phyloP scores from a whole-genome alignment of 768 basidiomycete genomes.

The Termitomyces sp. region DNA sequence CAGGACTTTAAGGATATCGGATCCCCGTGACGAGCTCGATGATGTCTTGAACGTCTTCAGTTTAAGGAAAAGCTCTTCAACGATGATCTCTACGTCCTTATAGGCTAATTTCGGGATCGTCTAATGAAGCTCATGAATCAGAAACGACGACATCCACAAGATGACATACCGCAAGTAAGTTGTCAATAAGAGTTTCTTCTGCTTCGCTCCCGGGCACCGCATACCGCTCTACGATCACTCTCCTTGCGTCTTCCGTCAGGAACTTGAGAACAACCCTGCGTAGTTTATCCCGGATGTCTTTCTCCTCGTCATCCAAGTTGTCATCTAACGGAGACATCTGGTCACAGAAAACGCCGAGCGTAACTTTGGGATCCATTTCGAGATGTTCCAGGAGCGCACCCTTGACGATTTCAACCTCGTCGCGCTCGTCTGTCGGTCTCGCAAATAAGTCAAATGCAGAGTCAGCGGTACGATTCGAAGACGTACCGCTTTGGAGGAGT shows the following conservation, averaged over 20 bases:
- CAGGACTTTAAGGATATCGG: slow-evolving; percentile 28
- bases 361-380: slow-evolving; percentile 53
- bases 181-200: slow-evolving; percentile 41
- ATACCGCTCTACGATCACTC: slow-evolving; percentile 37
- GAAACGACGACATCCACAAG: not conserved
- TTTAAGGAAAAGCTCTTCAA: slow-evolving; percentile 47
- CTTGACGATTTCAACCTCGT: slow-evolving; percentile 59
- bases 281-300: slow-evolving; percentile 47
- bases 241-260: slow-evolving; percentile 45
- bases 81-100: slow-evolving; percentile 38
- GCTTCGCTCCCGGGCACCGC: slow-evolving; percentile 36
- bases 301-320: slow-evolving; percentile 51
- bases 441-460: not conserved
- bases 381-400: slow-evolving; percentile 56
- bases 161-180: slow-evolving; percentile 41
- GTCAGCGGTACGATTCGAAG: not conserved
- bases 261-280: slow-evolving; percentile 57
- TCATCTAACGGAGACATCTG: slow-evolving; percentile 52
- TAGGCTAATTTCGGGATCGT: slow-evolving; percentile 40
- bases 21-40: slow-evolving; percentile 25
- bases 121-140: slow-evolving; percentile 23
- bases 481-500: slow-evolving; percentile 67
- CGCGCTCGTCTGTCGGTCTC: slow-evolving; percentile 47
- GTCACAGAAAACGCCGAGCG: slow-evolving; percentile 64
- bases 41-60: slow-evolving; percentile 37